Evolutionary conservation across 1,284 basidiomycete genomes (phyloP), one percentile per base, ranked within the genome.

Genomic region (Apiotrichum akiyoshidainum): DNA sequence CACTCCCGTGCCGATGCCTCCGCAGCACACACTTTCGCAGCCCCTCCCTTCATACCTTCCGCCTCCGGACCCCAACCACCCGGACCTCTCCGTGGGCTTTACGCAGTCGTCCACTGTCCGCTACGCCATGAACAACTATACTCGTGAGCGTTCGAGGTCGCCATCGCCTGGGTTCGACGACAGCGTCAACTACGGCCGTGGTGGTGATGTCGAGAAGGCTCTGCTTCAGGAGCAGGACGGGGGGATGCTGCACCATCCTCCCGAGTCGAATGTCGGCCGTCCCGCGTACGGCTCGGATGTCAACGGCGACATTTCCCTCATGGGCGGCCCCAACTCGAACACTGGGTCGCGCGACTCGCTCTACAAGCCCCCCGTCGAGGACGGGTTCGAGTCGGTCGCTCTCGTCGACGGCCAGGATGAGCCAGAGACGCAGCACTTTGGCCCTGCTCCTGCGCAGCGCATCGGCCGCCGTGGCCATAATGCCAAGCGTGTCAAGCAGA

Each of bases 381-480:
- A 52, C 40, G 57, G 44, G 47, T 63, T 63, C 37, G 61, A 63
- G 57, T 46, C 57, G 3, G 58, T 57, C 17, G 50, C 58, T 9
- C 56, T 63, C 8, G 53, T 60, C 5, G 56, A 61, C 11, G 56
- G 56, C 2, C 57, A 52, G 42, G 50, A 55, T 19, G 48, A 57
- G 10, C 19, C 57, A 47, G 52, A 52, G 57, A 91, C 89, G 7
- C 85, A 85, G 54, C 91, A 94, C 75, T 94, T 89, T 75, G 91
- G 91, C 2, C 90, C 90, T 10, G 91, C 90, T 0, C 91, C 91
- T 0, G 77, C 82, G 6, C 91, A 91, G 19, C 85, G 90, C 26
- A 83, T 90, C 21, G 78, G 84, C 22, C 83, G 91, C 45, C 83
- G 91, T 53, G 83, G 87, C 65, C 87, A 90, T 74, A 50, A 55